These are phyloP conservation scores for Diaporthe sp. DNA, from an alignment of 2,329 filamentous ascomycete genomes.

Conservation along the genomic window DNA sequence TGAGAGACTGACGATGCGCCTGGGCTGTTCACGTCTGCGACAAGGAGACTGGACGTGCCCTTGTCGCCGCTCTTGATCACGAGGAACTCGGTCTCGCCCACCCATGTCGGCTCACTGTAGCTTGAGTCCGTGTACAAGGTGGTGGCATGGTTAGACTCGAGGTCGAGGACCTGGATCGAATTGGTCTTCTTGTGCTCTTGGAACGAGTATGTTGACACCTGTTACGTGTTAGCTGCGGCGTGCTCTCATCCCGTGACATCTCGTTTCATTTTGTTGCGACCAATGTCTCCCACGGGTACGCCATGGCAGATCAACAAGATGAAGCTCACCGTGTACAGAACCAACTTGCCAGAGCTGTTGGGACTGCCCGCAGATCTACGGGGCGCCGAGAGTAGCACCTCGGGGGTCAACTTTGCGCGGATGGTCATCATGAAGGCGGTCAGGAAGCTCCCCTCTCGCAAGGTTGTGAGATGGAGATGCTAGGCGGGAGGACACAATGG, in stretches of 20 bases:
- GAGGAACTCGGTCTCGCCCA: slow-evolving; percentile 74
- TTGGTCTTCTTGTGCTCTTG: slow-evolving; percentile 75
- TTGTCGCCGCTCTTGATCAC: slow-evolving; percentile 65
- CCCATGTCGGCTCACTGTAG: slow-evolving; percentile 81
- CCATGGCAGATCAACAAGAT: background rate
- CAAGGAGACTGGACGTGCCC: slow-evolving; percentile 60
- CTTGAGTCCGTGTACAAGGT: slow-evolving; percentile 74
- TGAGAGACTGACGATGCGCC: slow-evolving; percentile 52
- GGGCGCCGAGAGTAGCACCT: slow-evolving; percentile 82
- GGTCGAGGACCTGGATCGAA: slow-evolving; percentile 78
- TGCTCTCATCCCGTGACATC: background rate
- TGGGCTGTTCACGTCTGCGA: slow-evolving; percentile 52
- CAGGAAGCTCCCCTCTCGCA: background rate
- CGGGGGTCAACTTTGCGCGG: slow-evolving; percentile 79
- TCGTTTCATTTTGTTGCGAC: background rate
- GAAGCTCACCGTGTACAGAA: slow-evolving; percentile 71
- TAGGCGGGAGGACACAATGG: background rate
- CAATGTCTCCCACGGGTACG: background rate
- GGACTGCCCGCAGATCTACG: slow-evolving; percentile 78
- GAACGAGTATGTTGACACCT: slow-evolving; percentile 84
- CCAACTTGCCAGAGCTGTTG: slow-evolving; percentile 74
- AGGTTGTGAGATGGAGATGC: background rate
- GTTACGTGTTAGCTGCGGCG: slow-evolving; percentile 32
- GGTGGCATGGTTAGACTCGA: slow-evolving; percentile 74
- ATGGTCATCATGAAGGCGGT: slow-evolving; percentile 71